Evolutionary conservation across 192 early-diverging fungal species (phyloP), one percentile per base, ranked within the genome.

Genomic region (Entomortierella lignicola): DNA sequence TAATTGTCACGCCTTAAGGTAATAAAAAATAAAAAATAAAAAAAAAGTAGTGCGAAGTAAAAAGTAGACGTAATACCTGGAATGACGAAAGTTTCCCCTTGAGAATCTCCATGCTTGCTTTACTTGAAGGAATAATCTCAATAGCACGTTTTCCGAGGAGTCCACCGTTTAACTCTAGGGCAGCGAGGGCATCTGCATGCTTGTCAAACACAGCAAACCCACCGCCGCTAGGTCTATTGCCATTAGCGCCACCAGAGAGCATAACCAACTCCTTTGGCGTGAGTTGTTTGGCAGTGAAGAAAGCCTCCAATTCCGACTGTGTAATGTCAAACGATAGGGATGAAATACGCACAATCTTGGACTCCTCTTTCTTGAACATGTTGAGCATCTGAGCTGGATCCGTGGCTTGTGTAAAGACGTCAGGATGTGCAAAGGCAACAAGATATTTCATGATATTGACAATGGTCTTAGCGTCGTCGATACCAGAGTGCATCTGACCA

Each of bases 131-230:
- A 42, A 75, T 85, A 18, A 93, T 85, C 66, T 91, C 89, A 47
- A 94, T 86, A 1, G 83, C 73, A 30, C 89, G 79, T 37, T 86
- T 85, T 18, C 85, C 85, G 30, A 94, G 81, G 41, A 85, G 77
- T 25, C 85, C 79, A 3, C 92, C 91, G 60, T 91, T 90, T 71
- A 93, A 66, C 26, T 84, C 77, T 48, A 92, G 82, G 8, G 83
- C 87, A 27, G 82, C 61, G 62, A 88, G 83, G 26, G 92, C 91
- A 69, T 94, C 92, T 17, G 82, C 72, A 68, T 94, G 92, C 34
- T 77, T 75, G n/a, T 75, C 83, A 56, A 93, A 91, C 0, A 91
- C 79, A 32, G 79, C 84, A 63, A 91, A 91, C 29, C 91, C 92
- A 37, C 86, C 73, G 8, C 90, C 90, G 60, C 89, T 90, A 10